Percentiles rank a stretch among this genome's conserved stretches.
phyloP scores from a whole-genome alignment of 2,329 filamentous ascomycete genomes.

The Pseudofabraea citricarpa region DNA sequence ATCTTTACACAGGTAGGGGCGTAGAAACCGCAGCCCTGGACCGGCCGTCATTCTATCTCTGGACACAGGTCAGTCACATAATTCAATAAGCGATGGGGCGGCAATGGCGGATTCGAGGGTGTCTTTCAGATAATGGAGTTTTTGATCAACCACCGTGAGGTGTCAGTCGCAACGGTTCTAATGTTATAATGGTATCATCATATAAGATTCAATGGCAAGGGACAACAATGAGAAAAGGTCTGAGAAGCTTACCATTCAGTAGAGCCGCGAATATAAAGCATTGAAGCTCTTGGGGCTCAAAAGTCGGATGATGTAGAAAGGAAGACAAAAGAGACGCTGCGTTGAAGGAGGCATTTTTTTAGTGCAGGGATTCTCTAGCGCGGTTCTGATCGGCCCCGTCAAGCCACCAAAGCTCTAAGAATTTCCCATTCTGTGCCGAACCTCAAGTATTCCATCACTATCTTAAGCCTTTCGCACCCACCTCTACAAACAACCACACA shows the following conservation, averaged over 20 bases:
- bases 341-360: constrained; percentile 6
- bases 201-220: too few relatives aligned
- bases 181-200: constrained; percentile 48
- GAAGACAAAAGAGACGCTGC: not conserved
- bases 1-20: constrained; percentile 46
- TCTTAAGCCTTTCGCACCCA: constrained; percentile 2
- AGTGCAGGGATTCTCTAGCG: constrained; percentile 8
- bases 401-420: constrained; percentile 12
- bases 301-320: not conserved
- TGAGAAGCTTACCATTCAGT: constrained; percentile 11
- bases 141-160: constrained; percentile 47
- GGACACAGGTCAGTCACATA: constrained; percentile 7
- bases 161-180: constrained; percentile 58
- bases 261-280: too few relatives aligned
- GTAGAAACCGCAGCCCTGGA: constrained; percentile 45
- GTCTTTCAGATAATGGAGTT: constrained; percentile 42
- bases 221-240: too few relatives aligned
- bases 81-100: constrained; percentile 3
- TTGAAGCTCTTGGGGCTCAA: constrained; percentile 4
- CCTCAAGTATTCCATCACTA: too few relatives aligned
- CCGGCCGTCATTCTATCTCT: constrained; percentile 38
- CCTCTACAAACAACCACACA: constrained; percentile 3
- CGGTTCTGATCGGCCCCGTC: constrained; percentile 11
- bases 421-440: constrained; percentile 14
- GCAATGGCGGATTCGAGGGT: constrained; percentile 32